Base-by-base conservation (phyloP, 805 yeast genomes). In the Nakazawaea wyomingensis region DNA sequence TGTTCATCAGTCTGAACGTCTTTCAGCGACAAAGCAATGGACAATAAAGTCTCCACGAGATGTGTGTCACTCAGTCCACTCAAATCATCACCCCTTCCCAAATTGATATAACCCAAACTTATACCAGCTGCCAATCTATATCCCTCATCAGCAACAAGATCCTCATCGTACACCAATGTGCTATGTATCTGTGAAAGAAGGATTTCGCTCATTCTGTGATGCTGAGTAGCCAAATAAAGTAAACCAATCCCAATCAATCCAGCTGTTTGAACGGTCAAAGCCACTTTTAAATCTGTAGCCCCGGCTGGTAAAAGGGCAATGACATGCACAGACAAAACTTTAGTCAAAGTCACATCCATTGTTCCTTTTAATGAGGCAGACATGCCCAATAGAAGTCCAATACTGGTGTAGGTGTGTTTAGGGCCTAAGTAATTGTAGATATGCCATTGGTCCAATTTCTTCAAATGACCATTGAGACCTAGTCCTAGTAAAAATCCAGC, bases 401-500 rank as follows among this genome's bases (percentile, higher is more conserved):
- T 81, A 59, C 96, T 86, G 0, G 96, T 86, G 32, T 74, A 74
- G 3, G 83, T 76, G 54, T 86, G 88, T 50, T 93, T 90, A 0
- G 96, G 95, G 0, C 96, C 95, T 41, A 93, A 65, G 51, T 88
- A 89, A 55, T 91, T 90, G 59, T 88, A 93, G 24, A 91, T 85
- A 57, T 90, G 96, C 97, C 98, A 93, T 59, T 93, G 96, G 54
- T 91, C 98, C 20, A 93, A 64, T 33, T 72, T 71, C 44, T 75
- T 79, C 53, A 93, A 64, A 57, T 90, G 96, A 0, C 98, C 98
- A 61, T 87, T 87, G 24, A 93, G 65, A 0, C 99, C 99, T 20
- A 93, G 66, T 0, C 97, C 99, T 16, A 88, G 63, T n/a, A 93
- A 62, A 52, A 93, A 89, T 0, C 99, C 99, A 18, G 96, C 97